A percentile compares a stretch with the other conserved stretches of the same genome.
These are phyloP conservation scores for Aspergillus avenaceus DNA, from an alignment of 495 filamentous ascomycete species.

Conservation along the genomic window DNA sequence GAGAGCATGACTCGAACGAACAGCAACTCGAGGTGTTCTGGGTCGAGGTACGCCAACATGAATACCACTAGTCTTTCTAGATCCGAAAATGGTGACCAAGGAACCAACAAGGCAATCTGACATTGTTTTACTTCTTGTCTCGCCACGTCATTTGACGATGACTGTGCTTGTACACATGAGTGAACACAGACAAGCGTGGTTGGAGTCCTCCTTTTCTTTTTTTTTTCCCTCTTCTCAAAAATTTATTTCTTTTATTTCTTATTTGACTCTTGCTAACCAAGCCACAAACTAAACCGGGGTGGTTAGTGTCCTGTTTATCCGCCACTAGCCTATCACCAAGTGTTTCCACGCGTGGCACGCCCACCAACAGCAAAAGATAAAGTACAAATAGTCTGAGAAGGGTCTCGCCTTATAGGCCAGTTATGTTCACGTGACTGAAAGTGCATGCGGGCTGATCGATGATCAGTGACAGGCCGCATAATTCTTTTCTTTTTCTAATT, in stretches of 20 bases:
- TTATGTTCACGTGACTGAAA: conserved; percentile 33
- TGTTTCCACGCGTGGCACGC: conserved; percentile 8
- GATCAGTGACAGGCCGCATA: conserved; percentile 17
- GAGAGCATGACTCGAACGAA: conserved; percentile 6
- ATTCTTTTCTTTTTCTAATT: background rate
- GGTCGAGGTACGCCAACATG: background rate
- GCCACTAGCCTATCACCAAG: conserved; percentile 11
- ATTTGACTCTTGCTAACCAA: conserved; percentile 1
- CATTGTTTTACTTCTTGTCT: conserved; percentile 7
- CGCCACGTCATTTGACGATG: conserved; percentile 19
- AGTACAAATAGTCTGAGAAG: conserved; percentile 11
- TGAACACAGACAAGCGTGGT: conserved; percentile 16
- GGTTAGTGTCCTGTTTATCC: conserved; percentile 7
- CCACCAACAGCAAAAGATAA: conserved; percentile 15
- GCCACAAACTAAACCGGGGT: conserved; percentile 10
- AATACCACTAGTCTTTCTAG: background rate
- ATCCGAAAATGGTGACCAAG: conserved; percentile 1
- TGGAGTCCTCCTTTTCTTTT: conserved; percentile 2
- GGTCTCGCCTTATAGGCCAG: conserved; percentile 19
- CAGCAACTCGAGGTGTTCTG: background rate
- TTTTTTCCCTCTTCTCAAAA: background rate
- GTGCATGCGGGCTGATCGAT: conserved; percentile 37
- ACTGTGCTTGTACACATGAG: conserved; percentile 11
- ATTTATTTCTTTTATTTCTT: no score
- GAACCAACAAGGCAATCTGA: conserved; percentile 3